Evolutionary conservation across 495 filamentous ascomycete genomes (phyloP).

Genomic region (Immersiella caudata): DNA sequence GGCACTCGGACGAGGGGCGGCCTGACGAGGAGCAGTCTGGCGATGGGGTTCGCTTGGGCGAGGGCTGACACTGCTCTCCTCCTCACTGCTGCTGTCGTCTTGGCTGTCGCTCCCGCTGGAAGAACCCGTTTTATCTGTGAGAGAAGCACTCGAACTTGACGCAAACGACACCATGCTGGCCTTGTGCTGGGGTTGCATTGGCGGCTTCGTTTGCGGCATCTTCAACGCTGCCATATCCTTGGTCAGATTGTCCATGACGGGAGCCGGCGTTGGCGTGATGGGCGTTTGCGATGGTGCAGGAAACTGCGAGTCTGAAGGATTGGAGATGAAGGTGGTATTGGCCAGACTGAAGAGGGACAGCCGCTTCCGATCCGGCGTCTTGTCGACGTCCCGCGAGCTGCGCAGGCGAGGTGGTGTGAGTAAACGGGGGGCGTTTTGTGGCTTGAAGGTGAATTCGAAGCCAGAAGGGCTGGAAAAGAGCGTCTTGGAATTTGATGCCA

Average conservation of each 20-base stretch:
- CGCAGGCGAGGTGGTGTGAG: background rate
- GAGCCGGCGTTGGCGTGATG: background rate
- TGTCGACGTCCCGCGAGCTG: background rate
- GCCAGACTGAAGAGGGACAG: conserved; percentile 20
- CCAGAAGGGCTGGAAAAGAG: background rate
- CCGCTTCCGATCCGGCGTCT: background rate
- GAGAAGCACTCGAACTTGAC: background rate
- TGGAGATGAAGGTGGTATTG: conserved; percentile 25
- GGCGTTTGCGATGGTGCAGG: background rate
- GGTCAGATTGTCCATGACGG: background rate
- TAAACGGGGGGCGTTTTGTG: background rate
- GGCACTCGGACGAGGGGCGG: background rate
- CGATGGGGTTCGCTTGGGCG: background rate
- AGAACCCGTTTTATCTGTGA: background rate
- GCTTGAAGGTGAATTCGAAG: background rate
- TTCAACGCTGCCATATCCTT: background rate
- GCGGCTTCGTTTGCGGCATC: background rate
- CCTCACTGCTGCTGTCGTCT: background rate
- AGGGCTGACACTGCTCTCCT: background rate
- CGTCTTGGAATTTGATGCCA: background rate
- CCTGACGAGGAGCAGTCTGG: background rate
- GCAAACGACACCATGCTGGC: background rate
- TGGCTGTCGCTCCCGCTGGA: background rate
- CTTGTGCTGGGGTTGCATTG: background rate
- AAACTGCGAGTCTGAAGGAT: conserved; percentile 8